Evolutionary conservation across 2,329 filamentous ascomycete genomes (phyloP).

Genomic region (Ceratocystis colombiana): DNA sequence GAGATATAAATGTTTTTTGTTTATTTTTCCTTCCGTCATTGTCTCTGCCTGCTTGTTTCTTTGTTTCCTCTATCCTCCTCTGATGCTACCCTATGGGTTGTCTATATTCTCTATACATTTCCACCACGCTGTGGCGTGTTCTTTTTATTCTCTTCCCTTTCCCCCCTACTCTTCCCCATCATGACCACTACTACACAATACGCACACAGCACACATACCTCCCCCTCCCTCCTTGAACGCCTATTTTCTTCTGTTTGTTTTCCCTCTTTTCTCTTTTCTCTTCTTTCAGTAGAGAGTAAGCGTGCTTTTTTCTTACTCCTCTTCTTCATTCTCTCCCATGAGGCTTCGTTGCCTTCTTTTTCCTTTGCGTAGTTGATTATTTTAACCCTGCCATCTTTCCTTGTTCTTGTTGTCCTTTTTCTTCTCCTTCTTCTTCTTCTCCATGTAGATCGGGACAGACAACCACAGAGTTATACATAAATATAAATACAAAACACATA

Average conservation of each 20-base stretch:
- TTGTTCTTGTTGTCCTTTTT: background rate
- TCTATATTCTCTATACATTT: conserved; percentile 4
- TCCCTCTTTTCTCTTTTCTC: conserved; percentile 11
- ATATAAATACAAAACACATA: background rate
- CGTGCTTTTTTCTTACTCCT: no score
- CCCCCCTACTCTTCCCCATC: background rate
- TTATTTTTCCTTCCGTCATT: background rate
- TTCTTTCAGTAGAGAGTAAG: background rate
- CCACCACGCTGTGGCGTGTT: background rate
- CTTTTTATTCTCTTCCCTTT: background rate
- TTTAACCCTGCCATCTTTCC: background rate
- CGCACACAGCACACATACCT: no score
- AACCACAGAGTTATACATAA: background rate
- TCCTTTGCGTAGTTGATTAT: background rate
- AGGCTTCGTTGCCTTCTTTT: background rate
- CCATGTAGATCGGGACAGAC: background rate
- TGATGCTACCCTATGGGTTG: background rate
- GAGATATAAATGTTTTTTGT: conserved; percentile 13
- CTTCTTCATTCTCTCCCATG: background rate
- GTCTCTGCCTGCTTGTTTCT: background rate
- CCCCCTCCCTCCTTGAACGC: background rate
- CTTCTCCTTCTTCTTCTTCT: background rate
- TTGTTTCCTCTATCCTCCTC: background rate
- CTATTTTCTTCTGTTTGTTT: background rate
- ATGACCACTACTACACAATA: no score